phyloP scores from a whole-genome alignment of 169 alveolate genomes.

The Plasmodium ovale region DNA sequence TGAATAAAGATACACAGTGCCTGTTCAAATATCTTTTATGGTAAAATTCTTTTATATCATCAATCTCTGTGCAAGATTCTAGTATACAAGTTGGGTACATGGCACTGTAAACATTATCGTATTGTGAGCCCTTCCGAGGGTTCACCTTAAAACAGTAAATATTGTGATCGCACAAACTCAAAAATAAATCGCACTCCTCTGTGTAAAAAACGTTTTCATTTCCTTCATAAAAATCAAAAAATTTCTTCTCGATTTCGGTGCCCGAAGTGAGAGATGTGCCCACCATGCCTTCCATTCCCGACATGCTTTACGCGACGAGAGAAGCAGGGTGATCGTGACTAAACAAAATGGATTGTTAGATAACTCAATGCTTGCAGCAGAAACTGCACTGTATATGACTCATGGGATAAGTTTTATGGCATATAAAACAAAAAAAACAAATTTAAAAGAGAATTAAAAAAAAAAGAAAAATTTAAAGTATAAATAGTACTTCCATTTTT shows the following conservation, averaged over 20 bases:
- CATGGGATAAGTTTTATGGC: too few species aligned
- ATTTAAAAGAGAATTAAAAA: too few species aligned
- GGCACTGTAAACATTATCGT: neutral
- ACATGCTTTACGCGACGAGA: too few species aligned
- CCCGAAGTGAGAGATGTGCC: too few species aligned
- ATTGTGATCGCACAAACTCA: constrained; percentile 48
- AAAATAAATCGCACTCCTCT: constrained; percentile 38
- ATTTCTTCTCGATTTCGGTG: constrained; percentile 52
- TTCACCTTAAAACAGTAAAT: constrained; percentile 43
- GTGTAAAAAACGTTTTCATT: constrained; percentile 31
- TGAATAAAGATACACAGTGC: constrained; percentile 60
- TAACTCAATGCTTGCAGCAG: too few species aligned
- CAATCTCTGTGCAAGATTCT: constrained; percentile 62
- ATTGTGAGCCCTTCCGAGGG: neutral
- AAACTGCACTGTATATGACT: too few species aligned
- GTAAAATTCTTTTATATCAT: constrained; percentile 48
- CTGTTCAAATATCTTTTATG: constrained; percentile 59
- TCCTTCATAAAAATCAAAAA: constrained; percentile 71
- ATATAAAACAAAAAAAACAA: too few species aligned
- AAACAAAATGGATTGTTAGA: too few species aligned
- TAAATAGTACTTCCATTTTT: too few species aligned
- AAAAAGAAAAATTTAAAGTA: too few species aligned
- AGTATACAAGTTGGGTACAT: constrained; percentile 54
- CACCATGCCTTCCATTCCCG: too few species aligned
- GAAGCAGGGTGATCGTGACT: too few species aligned